These are phyloP conservation scores for Fusarium nygamai DNA, from an alignment of 2,329 filamentous ascomycete species.

Conservation along the genomic window DNA sequence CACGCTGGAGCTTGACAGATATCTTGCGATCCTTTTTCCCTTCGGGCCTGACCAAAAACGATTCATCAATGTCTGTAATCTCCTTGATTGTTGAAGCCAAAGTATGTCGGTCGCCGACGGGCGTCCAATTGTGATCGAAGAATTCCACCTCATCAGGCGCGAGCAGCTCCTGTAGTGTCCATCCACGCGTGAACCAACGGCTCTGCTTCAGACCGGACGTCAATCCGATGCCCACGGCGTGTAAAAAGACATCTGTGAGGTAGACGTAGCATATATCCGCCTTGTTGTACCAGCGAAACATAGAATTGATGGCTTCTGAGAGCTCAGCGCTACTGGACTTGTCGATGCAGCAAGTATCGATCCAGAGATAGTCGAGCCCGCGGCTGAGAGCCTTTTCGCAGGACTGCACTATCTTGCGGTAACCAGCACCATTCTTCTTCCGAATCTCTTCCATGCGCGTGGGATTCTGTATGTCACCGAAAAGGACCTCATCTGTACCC, in stretches of 20 bases:
- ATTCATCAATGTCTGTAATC: slow-evolving; percentile 40
- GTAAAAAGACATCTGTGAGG: slow-evolving; percentile 36
- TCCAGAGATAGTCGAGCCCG: slow-evolving; percentile 38
- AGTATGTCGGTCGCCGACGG: slow-evolving; percentile 31
- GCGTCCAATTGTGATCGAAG: slow-evolving; percentile 39
- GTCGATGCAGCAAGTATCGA: slow-evolving; percentile 45
- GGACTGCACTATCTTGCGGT: slow-evolving; percentile 36
- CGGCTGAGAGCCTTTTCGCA: slow-evolving; percentile 38
- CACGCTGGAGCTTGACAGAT: slow-evolving; percentile 31
- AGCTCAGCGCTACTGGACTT: slow-evolving; percentile 41
- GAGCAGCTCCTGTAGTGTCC: slow-evolving; percentile 42
- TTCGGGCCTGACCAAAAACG: slow-evolving; percentile 30
- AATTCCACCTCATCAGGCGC: slow-evolving; percentile 42
- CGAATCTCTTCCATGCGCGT: slow-evolving; percentile 33
- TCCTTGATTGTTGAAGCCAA: slow-evolving; percentile 33
- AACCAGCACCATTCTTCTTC: slow-evolving; percentile 33
- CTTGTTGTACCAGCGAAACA: slow-evolving; percentile 42
- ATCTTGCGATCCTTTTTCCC: slow-evolving; percentile 31
- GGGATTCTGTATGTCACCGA: slow-evolving; percentile 33
- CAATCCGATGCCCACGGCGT: slow-evolving; percentile 20
- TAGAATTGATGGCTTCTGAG: slow-evolving; percentile 41
- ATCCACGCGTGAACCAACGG: slow-evolving; percentile 41
- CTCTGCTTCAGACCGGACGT: slow-evolving; percentile 33
- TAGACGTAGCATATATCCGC: slow-evolving; percentile 37
- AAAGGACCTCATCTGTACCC: slow-evolving; percentile 41